Evolutionary conservation across 2,329 filamentous ascomycete genomes (phyloP), one percentile per base, ranked within the genome.

Genomic region (Metarhizium rileyi): DNA sequence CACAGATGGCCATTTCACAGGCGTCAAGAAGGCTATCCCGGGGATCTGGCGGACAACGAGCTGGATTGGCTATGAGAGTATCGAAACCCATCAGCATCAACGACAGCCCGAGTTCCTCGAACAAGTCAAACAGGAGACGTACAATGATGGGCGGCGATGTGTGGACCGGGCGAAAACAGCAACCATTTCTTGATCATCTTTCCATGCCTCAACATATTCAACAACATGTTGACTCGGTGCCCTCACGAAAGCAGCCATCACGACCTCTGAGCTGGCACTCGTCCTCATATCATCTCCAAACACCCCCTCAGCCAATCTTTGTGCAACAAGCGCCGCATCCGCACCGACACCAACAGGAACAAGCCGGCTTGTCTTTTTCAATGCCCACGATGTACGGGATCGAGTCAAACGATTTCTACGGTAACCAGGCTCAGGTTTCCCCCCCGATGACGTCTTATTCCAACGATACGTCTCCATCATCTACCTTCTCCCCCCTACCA

Each of bases 221-320:
- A n/a, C 55, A 33, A 38, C 52, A 44, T 35, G 52, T 53, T 18
- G 22, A 42, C 38, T 23, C 38, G 4, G n/a, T 14, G 14, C 22
- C 38, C 2, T 23, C 38, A 16, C 20, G 20, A 25, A 42, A 25
- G 38, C 20, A 25, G 22, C 18, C 38, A 42, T 5, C 38, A 9
- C 57, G 50, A 12, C 55, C 52, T 30, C 56, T 87, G 43, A 89
- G 85, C 71, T 90, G 86, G 86, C 86, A 90, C 63, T 83, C 85
- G 3, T 77, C 78, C 22, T 78, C 83, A 9, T 72, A 78, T 52
- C 64, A 78, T 51, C 64, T 70, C 20, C 64, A 63, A 26, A 18
- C 27, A 5, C 43, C 43, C 23, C 26, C 18, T 8, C 28, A 33
- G 22, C n/a, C 43, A 1, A 5, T 18, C 26, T 23, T 30, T n/a